phyloP scores from a whole-genome alignment of 208 protist species.

The Leishmania tropica region DNA sequence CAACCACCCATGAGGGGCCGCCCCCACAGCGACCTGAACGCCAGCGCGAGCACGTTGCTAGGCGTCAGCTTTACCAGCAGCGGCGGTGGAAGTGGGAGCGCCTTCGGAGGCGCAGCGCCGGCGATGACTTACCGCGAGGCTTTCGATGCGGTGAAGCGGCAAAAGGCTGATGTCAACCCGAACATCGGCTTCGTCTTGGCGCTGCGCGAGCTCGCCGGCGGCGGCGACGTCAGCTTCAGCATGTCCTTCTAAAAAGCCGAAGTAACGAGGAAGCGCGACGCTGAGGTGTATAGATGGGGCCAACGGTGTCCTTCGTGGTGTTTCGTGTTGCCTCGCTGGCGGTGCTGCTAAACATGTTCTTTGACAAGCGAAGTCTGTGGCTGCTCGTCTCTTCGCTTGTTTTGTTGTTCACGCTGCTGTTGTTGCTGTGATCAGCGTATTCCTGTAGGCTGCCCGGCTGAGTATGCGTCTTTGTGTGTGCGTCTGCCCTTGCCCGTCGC shows the following conservation, averaged over 20 bases:
- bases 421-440: background rate
- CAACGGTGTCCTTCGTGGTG: background rate
- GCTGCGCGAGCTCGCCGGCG: slow-evolving; percentile 55
- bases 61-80: slow-evolving; percentile 11
- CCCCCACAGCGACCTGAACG: background rate
- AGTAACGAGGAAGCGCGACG: background rate
- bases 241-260: slow-evolving; percentile 29
- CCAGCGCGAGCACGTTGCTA: background rate
- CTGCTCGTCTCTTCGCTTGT: background rate
- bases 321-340: background rate
- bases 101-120: slow-evolving; percentile 12
- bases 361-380: background rate
- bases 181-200: slow-evolving; percentile 88
- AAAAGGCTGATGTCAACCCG: slow-evolving; percentile 76
- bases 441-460: too few relatives aligned
- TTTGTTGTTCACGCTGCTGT: background rate
- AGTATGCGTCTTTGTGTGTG: background rate
- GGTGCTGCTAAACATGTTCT: background rate
- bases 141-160: slow-evolving; percentile 62
- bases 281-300: background rate
- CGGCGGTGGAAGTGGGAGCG: slow-evolving; percentile 11
- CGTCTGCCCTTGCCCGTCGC: background rate
- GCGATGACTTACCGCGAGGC: slow-evolving; percentile 67
- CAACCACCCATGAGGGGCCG: background rate
- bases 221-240: slow-evolving; percentile 40